A percentile compares a stretch with the other conserved stretches of the same genome.
Conservation (phyloP, 495 filamentous ascomycete species). For the Alectoria sarmentosa region DNA sequence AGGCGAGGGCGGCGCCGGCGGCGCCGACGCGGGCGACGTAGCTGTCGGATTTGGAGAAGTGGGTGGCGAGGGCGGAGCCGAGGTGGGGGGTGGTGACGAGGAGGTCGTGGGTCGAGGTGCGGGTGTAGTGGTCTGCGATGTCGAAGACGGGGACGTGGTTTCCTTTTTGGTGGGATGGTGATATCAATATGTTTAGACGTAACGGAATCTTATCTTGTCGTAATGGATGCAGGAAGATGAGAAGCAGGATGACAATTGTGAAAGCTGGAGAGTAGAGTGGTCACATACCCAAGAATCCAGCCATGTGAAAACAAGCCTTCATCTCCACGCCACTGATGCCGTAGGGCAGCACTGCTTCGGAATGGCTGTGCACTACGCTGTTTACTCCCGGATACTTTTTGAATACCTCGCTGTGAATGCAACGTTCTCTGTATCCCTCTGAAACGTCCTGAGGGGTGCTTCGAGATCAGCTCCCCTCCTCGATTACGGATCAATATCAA, state of each 20-base stretch:
- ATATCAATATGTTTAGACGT: background rate
- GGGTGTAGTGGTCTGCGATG: background rate
- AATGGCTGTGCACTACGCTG: slow-evolving; percentile 43
- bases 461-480: too few relatives aligned
- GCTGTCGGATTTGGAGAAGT: background rate
- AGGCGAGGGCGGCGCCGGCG: background rate
- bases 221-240: background rate
- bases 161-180: background rate
- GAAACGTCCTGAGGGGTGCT: too few relatives aligned
- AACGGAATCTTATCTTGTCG: background rate
- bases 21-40: background rate
- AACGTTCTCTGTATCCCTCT: slow-evolving; percentile 39
- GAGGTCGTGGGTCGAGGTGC: background rate
- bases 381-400: slow-evolving; percentile 37
- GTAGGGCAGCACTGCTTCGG: slow-evolving; percentile 41
- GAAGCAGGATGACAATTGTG: too few relatives aligned
- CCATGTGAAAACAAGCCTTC: slow-evolving; percentile 39
- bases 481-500: too few relatives aligned
- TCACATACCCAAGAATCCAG: slow-evolving; percentile 41
- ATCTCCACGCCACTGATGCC: slow-evolving; percentile 36
- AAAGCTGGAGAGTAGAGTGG: too few relatives aligned
- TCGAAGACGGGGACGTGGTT: background rate
- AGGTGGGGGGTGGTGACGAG: background rate
- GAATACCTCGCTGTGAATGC: slow-evolving; percentile 47
- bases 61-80: slow-evolving; percentile 1